phyloP scores from a whole-genome alignment of 176 grass and related monocot species.

The Zoysia japonica region DNA sequence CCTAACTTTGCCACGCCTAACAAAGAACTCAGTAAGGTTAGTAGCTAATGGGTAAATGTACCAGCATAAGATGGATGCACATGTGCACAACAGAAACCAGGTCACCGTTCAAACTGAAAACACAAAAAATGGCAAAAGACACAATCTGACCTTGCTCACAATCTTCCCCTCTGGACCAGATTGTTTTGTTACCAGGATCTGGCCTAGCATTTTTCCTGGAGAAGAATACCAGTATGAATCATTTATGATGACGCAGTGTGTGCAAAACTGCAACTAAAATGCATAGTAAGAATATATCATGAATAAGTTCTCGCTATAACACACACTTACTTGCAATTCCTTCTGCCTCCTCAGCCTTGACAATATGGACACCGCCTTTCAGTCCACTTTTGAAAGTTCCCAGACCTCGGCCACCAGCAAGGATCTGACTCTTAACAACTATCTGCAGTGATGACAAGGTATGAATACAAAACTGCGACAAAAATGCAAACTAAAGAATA shows the following conservation, averaged over 20 bases:
- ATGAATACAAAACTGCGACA: not conserved
- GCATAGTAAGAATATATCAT: not conserved
- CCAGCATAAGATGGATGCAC: no score
- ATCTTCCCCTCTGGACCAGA: conserved; percentile 92
- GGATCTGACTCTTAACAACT: conserved; percentile 99
- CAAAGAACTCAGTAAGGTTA: no score
- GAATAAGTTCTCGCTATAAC: conserved; percentile 1
- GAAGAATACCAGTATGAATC: conserved; percentile 24
- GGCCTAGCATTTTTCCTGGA: conserved; percentile 97
- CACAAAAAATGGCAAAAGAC: not conserved
- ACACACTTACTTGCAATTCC: conserved; percentile 60
- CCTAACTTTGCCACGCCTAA: no score
- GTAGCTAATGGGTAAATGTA: no score
- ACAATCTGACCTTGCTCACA: conserved; percentile 83
- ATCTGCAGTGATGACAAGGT: conserved; percentile 49
- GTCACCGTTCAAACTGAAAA: conserved; percentile 29
- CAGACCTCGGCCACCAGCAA: conserved; percentile 92
- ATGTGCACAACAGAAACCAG: not conserved
- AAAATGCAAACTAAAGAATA: conserved; percentile 27
- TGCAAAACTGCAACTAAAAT: not conserved
- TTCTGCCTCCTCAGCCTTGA: conserved; percentile 86
- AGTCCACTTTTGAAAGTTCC: conserved; percentile 98
- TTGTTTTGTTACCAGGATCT: conserved; percentile 98
- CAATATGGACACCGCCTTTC: conserved; percentile 97
- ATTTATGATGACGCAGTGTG: not conserved